A percentile compares a stretch with the other conserved stretches of the same genome.
Evolutionary conservation across 2,329 filamentous ascomycete species (phyloP).

Genomic region (Sarocladium oryzae): DNA sequence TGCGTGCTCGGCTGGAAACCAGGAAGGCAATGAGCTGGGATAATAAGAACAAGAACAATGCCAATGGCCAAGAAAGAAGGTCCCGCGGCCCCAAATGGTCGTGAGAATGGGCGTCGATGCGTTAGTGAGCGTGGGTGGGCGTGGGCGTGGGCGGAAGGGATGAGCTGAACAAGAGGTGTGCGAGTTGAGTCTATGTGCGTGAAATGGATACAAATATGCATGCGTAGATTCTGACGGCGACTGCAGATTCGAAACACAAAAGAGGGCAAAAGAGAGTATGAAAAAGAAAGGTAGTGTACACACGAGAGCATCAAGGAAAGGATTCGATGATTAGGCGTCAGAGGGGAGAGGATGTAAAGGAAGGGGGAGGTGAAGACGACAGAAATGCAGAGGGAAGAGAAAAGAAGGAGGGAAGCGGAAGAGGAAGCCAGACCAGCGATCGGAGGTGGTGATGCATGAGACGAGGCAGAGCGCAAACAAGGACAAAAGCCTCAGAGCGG

Average conservation of each 20-base stretch:
- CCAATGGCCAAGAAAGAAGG: constrained; percentile 3
- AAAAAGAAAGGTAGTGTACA: not conserved
- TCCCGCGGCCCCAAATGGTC: not conserved
- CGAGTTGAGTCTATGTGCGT: not conserved
- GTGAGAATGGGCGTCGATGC: not conserved
- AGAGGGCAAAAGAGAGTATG: not conserved
- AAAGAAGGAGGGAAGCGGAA: not conserved
- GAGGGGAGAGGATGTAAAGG: not conserved
- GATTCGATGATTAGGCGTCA: constrained; percentile 12
- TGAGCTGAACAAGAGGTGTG: not conserved
- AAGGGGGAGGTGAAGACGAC: not conserved
- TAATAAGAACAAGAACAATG: not conserved
- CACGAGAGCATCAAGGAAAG: not conserved
- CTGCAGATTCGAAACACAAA: not conserved
- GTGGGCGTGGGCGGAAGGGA: not conserved
- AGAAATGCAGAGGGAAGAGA: not conserved
- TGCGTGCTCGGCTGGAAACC: not conserved
- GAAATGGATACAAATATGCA: constrained; percentile 4
- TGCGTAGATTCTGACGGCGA: no score
- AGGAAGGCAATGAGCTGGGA: not conserved
- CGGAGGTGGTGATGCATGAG: no score
- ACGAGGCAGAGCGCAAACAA: no score
- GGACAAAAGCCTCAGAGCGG: no score
- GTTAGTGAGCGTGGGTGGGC: not conserved
- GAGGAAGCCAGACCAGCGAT: not conserved